Conservation (phyloP, 768 basidiomycete genomes). For the Tubosaeta sp. region DNA sequence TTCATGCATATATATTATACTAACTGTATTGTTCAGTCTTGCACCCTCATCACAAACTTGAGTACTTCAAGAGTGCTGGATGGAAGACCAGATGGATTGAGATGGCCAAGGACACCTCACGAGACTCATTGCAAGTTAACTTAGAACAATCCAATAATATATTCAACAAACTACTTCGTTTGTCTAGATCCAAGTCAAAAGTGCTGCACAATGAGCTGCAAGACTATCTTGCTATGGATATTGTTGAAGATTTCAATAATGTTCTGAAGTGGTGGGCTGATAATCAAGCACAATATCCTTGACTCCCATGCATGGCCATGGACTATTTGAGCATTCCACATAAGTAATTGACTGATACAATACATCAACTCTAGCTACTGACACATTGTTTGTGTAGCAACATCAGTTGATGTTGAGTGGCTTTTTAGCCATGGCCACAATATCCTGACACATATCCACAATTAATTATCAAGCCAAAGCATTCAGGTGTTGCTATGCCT, state of each 20-base stretch:
- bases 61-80: not conserved
- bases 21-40: not conserved
- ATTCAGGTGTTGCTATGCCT: constrained; percentile 32
- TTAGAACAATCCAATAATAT: not conserved
- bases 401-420: constrained; percentile 29
- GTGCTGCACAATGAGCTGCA: not conserved
- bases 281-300: not conserved
- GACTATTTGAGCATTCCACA: constrained; percentile 2
- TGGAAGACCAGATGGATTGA: not conserved
- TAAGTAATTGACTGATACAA: not conserved
- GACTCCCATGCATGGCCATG: not conserved
- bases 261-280: not conserved
- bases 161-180: not conserved
- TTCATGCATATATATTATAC: not conserved
- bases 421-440: constrained; percentile 26
- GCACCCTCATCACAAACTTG: not conserved
- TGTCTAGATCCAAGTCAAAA: not conserved
- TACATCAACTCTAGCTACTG: too few species aligned
- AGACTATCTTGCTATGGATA: not conserved
- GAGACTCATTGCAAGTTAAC: not conserved
- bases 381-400: constrained; percentile 20
- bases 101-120: not conserved
- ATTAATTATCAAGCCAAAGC: constrained; percentile 21
- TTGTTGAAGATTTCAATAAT: not conserved
- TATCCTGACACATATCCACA: constrained; percentile 26